A percentile compares a stretch with the other conserved stretches of the same genome.
These are phyloP conservation scores for Fusarium compactum DNA, from an alignment of 2,329 filamentous ascomycete species.

Conservation along the genomic window DNA sequence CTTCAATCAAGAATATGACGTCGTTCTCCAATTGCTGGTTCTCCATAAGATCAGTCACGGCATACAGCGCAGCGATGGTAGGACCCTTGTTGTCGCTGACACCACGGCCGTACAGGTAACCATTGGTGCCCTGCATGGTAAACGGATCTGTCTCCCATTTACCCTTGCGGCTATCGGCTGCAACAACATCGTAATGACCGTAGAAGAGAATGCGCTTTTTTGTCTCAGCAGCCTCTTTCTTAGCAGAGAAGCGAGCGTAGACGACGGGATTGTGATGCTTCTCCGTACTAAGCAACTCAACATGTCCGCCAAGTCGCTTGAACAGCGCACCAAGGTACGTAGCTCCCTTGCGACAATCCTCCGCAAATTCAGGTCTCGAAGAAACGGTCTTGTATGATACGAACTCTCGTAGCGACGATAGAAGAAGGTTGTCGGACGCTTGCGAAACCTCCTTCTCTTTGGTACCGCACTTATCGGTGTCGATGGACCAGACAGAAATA, in stretches of 20 bases:
- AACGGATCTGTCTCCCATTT: slow-evolving; percentile 94
- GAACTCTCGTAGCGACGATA: slow-evolving; percentile 84
- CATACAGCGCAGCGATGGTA: slow-evolving; percentile 92
- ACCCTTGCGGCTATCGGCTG: slow-evolving; percentile 82
- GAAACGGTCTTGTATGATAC: slow-evolving; percentile 94
- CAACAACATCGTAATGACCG: slow-evolving; percentile 97
- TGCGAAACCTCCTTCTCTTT: slow-evolving; percentile 57
- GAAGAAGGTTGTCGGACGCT: slow-evolving; percentile 63
- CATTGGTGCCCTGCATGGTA: slow-evolving; percentile 86
- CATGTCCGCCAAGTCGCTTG: slow-evolving; percentile 89
- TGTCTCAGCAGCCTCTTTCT: slow-evolving; percentile 70
- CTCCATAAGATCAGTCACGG: slow-evolving; percentile 88
- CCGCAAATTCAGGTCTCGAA: slow-evolving; percentile 84
- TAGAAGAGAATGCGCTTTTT: slow-evolving; percentile 95
- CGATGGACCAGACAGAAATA: slow-evolving; percentile 88
- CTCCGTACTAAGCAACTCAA: slow-evolving; percentile 88
- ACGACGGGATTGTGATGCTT: slow-evolving; percentile 91
- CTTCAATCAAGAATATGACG: slow-evolving; percentile 93
- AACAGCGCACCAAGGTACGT: slow-evolving; percentile 91
- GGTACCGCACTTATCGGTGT: slow-evolving; percentile 51
- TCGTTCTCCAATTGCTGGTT: slow-evolving; percentile 88
- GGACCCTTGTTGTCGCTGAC: slow-evolving; percentile 98
- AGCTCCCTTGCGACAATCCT: slow-evolving; percentile 92
- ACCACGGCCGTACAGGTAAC: slow-evolving; percentile 95
- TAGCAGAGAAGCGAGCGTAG: slow-evolving; percentile 86